These are phyloP conservation scores for Cyberlindnera maritima DNA, from an alignment of 805 yeast genomes.

Conservation along the genomic window DNA sequence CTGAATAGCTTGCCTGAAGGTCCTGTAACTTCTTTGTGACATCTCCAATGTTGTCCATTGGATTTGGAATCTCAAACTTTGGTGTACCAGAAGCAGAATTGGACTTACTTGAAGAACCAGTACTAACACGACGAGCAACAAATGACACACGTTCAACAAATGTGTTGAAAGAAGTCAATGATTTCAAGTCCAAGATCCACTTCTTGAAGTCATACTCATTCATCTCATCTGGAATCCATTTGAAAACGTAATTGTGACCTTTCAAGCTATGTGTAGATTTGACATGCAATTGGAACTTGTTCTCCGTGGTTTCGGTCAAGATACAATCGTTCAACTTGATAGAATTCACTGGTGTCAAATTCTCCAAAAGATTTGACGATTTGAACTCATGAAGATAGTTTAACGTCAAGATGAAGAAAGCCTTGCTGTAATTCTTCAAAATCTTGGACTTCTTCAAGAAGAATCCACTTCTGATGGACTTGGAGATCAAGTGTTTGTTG, in stretches of 20 bases:
- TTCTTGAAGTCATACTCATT: slow-evolving; percentile 72
- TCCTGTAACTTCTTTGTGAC: slow-evolving; percentile 24
- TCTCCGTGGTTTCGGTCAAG: slow-evolving; percentile 76
- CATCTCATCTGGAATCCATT: slow-evolving; percentile 54
- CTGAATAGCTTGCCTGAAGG: slow-evolving; percentile 10
- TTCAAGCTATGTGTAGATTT: slow-evolving; percentile 66
- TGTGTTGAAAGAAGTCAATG: slow-evolving; percentile 43
- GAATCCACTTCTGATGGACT: slow-evolving; percentile 69
- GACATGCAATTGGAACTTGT: slow-evolving; percentile 48
- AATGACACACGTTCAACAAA: slow-evolving; percentile 21
- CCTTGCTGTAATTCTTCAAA: slow-evolving; percentile 79
- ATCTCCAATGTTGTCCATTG: slow-evolving; percentile 17
- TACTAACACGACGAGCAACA: slow-evolving; percentile 1
- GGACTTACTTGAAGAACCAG: not conserved
- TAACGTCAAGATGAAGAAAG: slow-evolving; percentile 88
- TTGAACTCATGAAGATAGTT: slow-evolving; percentile 88
- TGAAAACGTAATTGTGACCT: slow-evolving; percentile 88
- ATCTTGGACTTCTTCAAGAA: slow-evolving; percentile 87
- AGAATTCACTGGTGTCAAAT: slow-evolving; percentile 77
- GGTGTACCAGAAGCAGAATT: slow-evolving; percentile 24
- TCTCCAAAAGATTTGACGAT: slow-evolving; percentile 71
- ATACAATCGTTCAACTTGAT: slow-evolving; percentile 73
- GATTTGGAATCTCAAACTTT: slow-evolving; percentile 19
- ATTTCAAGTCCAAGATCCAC: slow-evolving; percentile 67
- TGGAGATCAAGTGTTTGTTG: slow-evolving; percentile 65